A percentile compares a stretch with the other conserved stretches of the same genome.
Conservation (phyloP, 371 early-diverging fungal genomes). For the Mortierella polycephala region DNA sequence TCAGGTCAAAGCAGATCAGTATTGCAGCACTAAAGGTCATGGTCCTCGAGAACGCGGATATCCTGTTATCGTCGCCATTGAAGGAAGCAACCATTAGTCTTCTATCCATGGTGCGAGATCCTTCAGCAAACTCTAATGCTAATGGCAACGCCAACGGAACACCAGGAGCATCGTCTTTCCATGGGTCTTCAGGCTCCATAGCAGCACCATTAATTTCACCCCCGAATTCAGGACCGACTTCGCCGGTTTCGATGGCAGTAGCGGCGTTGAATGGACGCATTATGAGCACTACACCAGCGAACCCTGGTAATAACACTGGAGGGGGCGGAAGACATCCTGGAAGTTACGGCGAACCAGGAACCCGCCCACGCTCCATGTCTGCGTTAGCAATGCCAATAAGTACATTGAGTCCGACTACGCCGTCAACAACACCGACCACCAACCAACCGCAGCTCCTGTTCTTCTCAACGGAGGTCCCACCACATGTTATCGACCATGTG, state of each 20-base stretch:
- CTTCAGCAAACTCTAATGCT: not conserved
- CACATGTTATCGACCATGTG: slow-evolving; percentile 48
- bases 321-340: slow-evolving; percentile 13
- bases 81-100: slow-evolving; percentile 49
- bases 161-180: not conserved
- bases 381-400: not conserved
- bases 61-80: slow-evolving; percentile 37
- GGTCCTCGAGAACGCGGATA: slow-evolving; percentile 51
- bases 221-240: slow-evolving; percentile 46
- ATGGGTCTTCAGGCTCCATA: not conserved
- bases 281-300: slow-evolving; percentile 4
- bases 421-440: not conserved
- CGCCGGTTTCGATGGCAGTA: slow-evolving; percentile 52
- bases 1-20: slow-evolving; percentile 42
- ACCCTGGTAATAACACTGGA: not conserved
- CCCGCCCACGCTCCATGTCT: slow-evolving; percentile 33
- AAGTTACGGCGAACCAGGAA: slow-evolving; percentile 8
- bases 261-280: slow-evolving; percentile 43
- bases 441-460: slow-evolving; percentile 43
- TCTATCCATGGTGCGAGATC: slow-evolving; percentile 45
- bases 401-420: not conserved
- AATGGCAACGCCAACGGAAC: not conserved
- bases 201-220: slow-evolving; percentile 25
- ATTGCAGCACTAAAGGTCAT: slow-evolving; percentile 38
- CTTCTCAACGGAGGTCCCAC: slow-evolving; percentile 44